Base-by-base conservation (phyloP, 441 rosid species). In the Erysimum pusillum region DNA sequence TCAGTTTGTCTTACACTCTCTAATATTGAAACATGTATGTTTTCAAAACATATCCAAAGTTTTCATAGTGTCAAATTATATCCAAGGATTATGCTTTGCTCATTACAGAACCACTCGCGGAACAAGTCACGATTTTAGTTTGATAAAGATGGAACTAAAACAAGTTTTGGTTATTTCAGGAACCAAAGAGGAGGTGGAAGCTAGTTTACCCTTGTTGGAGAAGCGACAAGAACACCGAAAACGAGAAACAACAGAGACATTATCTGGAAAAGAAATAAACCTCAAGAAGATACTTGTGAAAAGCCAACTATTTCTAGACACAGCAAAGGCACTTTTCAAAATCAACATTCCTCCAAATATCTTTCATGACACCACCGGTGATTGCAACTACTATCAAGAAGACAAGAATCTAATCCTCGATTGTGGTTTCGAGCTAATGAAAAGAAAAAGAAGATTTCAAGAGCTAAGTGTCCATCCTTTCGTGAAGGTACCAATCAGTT, bases 381-480 rank as follows among this genome's bases (percentile, higher is more conserved):
- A 67, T 4, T 74, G 45, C 22, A 70, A 81, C 42, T 74, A 28
- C 61, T 82, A 49, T 9, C 86, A 83, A 51, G 82, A 83, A 69
- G 85, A 87, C 49, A 84, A 82, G 83, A 93, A 85, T 61, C 87
- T 90, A 65, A 38, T 77, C 65, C 60, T 91, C 28, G 99, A 93
- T 76, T 88, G 94, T 15, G 92, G 92, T 49, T 89, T 87, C 11
- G 98, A 96, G 76, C 53, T 93, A 74, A 89, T 89, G 92, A 96
- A 81, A 82, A 83, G 97, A 67, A 90, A 84, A 71, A 97, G 97
- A 7, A 84, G 83, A 79, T 85, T 75, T 80, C 91, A 84, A 74
- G 98, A 96, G 76, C 85, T 87, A 57, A 82, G 87, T 17, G 75
- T 73, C 25, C 93, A 86, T 82, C 98, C 95, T 15, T 85, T 84